Conservation (phyloP, 495 filamentous ascomycete species). For the Aspergillus bridgeri region DNA sequence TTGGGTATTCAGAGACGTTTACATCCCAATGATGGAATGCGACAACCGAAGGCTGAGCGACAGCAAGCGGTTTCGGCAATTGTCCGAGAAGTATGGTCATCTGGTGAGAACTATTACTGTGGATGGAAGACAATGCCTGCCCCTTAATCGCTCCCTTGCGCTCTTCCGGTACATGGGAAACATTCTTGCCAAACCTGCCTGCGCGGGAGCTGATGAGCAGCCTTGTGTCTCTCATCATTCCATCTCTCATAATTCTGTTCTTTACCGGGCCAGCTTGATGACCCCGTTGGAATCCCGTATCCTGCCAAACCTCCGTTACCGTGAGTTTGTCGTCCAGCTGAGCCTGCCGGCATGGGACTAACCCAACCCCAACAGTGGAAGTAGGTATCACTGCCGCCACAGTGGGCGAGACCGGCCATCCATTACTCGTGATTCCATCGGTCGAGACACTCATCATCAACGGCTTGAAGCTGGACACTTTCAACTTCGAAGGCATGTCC, state of each 20-base stretch:
- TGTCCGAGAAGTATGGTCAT: not conserved
- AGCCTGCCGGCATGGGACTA: too few species aligned
- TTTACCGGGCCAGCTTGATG: not conserved
- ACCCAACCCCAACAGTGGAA: too few species aligned
- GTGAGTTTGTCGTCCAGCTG: not conserved
- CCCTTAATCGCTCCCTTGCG: too few species aligned
- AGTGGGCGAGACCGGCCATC: not conserved
- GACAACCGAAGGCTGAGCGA: too few species aligned
- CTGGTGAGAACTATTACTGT: not conserved
- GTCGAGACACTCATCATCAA: not conserved
- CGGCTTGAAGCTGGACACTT: not conserved
- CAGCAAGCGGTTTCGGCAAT: not conserved
- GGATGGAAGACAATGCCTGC: too few species aligned
- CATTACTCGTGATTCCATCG: not conserved
- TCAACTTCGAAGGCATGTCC: not conserved
- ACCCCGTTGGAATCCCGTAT: not conserved
- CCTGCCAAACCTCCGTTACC: not conserved
- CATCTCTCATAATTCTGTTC: not conserved
- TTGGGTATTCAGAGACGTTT: not conserved
- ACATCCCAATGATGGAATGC: too few species aligned
- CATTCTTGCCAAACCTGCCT: too few species aligned
- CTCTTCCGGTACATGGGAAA: too few species aligned
- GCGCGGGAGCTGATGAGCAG: not conserved
- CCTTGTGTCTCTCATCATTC: not conserved
- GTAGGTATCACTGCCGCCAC: too few species aligned